phyloP scores from a whole-genome alignment of 768 basidiomycete species.

The Lentinula guzmanii region DNA sequence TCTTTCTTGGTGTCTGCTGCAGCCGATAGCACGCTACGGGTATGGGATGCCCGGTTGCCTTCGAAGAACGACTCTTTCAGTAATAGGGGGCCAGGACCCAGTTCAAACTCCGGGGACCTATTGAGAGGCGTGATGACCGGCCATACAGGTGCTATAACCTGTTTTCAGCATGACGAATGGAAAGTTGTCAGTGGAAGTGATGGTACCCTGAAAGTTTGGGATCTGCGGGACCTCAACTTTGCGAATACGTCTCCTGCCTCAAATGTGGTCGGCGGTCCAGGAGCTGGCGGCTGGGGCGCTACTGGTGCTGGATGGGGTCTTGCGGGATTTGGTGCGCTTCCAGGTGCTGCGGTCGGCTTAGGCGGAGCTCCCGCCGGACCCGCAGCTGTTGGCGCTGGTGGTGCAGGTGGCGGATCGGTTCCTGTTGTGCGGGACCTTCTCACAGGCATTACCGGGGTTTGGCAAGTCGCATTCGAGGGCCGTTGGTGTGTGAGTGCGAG shows the following conservation, averaged over 20 bases:
- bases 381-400: neutral
- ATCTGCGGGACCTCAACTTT: constrained; percentile 53
- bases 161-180: constrained; percentile 98
- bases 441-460: constrained; percentile 89
- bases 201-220: constrained; percentile 98
- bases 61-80: neutral
- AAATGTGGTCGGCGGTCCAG: neutral
- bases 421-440: constrained; percentile 81
- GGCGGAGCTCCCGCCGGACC: neutral
- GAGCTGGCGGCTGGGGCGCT: neutral
- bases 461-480: constrained; percentile 96
- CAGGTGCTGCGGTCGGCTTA: neutral
- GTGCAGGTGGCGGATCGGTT: constrained; percentile 29
- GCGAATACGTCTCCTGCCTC: neutral
- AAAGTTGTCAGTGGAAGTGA: constrained; percentile 95
- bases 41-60: constrained; percentile 77
- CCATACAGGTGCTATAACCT: constrained; percentile 97
- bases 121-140: constrained; percentile 79
- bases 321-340: neutral
- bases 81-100: neutral
- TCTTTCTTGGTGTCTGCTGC: constrained; percentile 93
- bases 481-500: constrained; percentile 94
- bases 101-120: constrained; percentile 15
- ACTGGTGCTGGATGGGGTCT: neutral
- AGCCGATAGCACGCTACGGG: constrained; percentile 89